A percentile compares a stretch with the other conserved stretches of the same genome.
These are phyloP conservation scores for Serendipita sp. DNA, from an alignment of 768 basidiomycete genomes.

Conservation along the genomic window DNA sequence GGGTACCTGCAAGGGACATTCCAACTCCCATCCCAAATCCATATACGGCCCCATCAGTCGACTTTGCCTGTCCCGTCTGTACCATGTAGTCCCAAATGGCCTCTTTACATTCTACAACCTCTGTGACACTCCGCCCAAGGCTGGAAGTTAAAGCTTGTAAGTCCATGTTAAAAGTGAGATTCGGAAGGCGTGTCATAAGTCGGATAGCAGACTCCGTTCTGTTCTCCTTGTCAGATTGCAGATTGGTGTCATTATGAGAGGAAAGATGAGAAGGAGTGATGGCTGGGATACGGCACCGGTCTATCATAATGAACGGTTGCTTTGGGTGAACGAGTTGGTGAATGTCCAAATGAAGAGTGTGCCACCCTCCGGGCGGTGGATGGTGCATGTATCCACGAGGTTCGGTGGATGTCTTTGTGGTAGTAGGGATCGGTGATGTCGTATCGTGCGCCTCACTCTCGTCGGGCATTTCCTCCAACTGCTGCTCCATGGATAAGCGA, in stretches of 20 bases:
- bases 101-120: slow-evolving; percentile 55
- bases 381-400: background rate
- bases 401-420: background rate
- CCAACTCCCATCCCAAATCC: background rate
- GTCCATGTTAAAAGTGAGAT: slow-evolving; percentile 38
- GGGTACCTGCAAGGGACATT: background rate
- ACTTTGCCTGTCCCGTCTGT: slow-evolving; percentile 19
- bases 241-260: no score
- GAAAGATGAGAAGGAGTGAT: no score
- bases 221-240: no score
- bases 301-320: background rate
- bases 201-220: background rate
- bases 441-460: no score
- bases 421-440: background rate
- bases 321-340: background rate
- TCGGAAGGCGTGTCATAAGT: slow-evolving; percentile 22
- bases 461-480: no score
- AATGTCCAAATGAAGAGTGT: slow-evolving; percentile 2
- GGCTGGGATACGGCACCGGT: background rate
- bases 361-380: background rate
- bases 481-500: background rate
- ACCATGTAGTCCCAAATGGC: slow-evolving; percentile 68
- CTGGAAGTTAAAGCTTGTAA: slow-evolving; percentile 44
- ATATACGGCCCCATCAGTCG: background rate
- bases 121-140: slow-evolving; percentile 41